Percentiles rank a stretch among this genome's conserved stretches.
Conservation (phyloP, 2,329 filamentous ascomycete genomes). For the Sporothrix euskadiensis region DNA sequence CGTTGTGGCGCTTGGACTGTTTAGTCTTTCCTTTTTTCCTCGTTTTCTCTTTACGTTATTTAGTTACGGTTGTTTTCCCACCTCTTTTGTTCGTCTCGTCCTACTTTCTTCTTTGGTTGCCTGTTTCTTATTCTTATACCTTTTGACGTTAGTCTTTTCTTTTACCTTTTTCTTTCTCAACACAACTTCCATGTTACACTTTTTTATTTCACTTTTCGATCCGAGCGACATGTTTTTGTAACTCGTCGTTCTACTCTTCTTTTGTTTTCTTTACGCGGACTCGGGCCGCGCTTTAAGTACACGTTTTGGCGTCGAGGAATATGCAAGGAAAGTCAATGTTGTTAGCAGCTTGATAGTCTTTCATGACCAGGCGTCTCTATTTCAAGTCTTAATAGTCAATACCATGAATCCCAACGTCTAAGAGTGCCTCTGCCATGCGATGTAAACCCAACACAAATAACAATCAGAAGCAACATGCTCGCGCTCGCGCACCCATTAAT, state of each 20-base stretch:
- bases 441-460: not conserved
- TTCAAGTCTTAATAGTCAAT: not conserved
- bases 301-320: not conserved
- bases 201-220: not conserved
- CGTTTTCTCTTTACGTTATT: conserved; percentile 16
- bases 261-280: not conserved
- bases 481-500: conserved; percentile 13
- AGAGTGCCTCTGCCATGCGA: not conserved
- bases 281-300: not conserved
- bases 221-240: not conserved
- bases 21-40: not conserved
- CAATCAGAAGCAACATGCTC: not conserved
- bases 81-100: not conserved
- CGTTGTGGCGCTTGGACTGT: not conserved
- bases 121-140: conserved; percentile 22
- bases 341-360: not conserved
- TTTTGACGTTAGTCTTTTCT: not conserved
- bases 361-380: not conserved
- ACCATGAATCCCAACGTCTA: conserved; percentile 10
- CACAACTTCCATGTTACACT: not conserved
- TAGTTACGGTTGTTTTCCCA: not conserved
- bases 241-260: not conserved
- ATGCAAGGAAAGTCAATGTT: not conserved
- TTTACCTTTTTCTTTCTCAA: not conserved
- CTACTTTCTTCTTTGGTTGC: not conserved